phyloP scores from a whole-genome alignment of 345 rosid genomes.

The Dovyalis caffra region DNA sequence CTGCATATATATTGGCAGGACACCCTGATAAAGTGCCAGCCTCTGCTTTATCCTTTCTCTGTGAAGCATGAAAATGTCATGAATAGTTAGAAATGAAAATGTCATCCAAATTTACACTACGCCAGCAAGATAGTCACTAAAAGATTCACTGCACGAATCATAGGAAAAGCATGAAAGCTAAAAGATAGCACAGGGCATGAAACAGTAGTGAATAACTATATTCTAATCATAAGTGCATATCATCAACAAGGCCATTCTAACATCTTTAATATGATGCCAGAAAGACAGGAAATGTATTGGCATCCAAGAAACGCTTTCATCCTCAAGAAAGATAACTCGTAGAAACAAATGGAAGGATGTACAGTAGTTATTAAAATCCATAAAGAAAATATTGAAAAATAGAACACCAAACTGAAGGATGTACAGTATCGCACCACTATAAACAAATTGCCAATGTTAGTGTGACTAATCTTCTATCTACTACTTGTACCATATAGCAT shows the following conservation, averaged over 20 bases:
- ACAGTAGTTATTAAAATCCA: not conserved
- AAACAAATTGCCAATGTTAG: not conserved
- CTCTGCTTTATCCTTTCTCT: slow-evolving; percentile 93
- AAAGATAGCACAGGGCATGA: not conserved
- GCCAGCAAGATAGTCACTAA: slow-evolving; percentile 7
- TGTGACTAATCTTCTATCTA: not conserved
- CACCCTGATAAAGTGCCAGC: slow-evolving; percentile 84
- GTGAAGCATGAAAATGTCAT: slow-evolving; percentile 20
- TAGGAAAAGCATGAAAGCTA: not conserved
- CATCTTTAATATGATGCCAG: not conserved
- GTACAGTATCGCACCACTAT: not conserved
- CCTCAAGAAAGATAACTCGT: not conserved
- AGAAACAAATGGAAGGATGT: not conserved
- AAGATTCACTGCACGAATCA: not conserved
- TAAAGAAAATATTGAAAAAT: not conserved
- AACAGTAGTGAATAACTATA: not conserved
- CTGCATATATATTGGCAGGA: slow-evolving; percentile 77
- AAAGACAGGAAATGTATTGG: not conserved
- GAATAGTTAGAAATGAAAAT: not conserved
- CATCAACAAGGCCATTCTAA: not conserved
- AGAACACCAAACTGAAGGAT: not conserved
- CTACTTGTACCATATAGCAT: not conserved
- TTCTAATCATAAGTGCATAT: not conserved
- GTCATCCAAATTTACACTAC: not conserved
- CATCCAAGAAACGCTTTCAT: not conserved